These are phyloP conservation scores for Termitomyces sp. DNA, from an alignment of 768 basidiomycete genomes.

Conservation along the genomic window DNA sequence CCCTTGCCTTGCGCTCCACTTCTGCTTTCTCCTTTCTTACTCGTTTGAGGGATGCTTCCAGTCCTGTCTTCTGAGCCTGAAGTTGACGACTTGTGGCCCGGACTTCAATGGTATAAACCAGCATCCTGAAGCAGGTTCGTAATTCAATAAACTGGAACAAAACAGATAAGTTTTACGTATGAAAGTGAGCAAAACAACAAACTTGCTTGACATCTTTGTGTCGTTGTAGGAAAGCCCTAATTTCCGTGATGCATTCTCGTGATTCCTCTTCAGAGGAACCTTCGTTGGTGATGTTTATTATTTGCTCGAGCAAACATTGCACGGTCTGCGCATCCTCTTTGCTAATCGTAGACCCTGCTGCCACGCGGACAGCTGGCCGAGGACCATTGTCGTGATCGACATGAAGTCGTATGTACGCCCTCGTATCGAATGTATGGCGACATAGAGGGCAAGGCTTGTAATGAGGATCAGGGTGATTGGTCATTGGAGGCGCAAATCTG, in stretches of 20 bases:
- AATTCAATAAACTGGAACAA: conserved; percentile 42
- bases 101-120: conserved; percentile 44
- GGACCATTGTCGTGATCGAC: conserved; percentile 41
- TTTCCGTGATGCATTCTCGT: conserved; percentile 45
- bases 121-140: conserved; percentile 40
- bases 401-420: conserved; percentile 42
- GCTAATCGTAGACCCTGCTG: conserved; percentile 31
- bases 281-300: conserved; percentile 47
- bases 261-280: conserved; percentile 48
- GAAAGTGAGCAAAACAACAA: not conserved
- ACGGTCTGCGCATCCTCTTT: conserved; percentile 16
- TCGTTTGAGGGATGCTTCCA: conserved; percentile 23
- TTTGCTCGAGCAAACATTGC: conserved; percentile 40
- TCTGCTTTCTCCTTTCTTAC: conserved; percentile 29
- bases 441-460: conserved; percentile 53
- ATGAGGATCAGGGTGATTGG: conserved; percentile 4
- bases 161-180: not conserved
- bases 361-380: conserved; percentile 18
- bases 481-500: conserved; percentile 23
- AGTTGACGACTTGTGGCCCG: conserved; percentile 27
- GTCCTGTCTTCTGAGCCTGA: conserved; percentile 25
- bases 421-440: conserved; percentile 44
- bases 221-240: conserved; percentile 38
- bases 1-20: conserved; percentile 30
- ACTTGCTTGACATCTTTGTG: conserved; percentile 41